A percentile compares a stretch with the other conserved stretches of the same genome.
Evolutionary conservation across 192 early-diverging fungal genomes (phyloP).

Genomic region (Linnemannia zychae): DNA sequence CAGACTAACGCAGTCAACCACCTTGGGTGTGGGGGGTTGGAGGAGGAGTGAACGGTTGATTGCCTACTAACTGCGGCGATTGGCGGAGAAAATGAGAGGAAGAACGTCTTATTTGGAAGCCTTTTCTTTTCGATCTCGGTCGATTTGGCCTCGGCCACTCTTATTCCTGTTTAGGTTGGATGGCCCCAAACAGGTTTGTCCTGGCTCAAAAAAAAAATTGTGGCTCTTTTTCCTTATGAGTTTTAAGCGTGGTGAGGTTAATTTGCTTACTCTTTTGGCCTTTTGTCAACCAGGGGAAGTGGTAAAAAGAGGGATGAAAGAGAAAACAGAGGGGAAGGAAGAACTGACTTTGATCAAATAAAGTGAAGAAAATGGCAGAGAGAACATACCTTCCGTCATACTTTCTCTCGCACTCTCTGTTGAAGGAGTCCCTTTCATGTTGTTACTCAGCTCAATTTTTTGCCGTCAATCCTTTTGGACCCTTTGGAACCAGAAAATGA

Average conservation of each 20-base stretch:
- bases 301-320: not conserved
- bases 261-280: not conserved
- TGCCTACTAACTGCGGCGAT: not conserved
- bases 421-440: no score
- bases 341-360: no score
- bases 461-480: no score
- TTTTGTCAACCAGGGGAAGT: not conserved
- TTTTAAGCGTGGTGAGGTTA: not conserved
- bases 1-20: not conserved
- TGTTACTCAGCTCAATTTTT: no score
- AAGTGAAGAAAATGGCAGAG: not conserved
- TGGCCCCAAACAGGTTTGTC: not conserved
- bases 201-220: no score
- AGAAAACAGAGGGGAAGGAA: no score
- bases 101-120: not conserved
- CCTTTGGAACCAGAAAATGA: no score
- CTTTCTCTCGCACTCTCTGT: no score
- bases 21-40: not conserved
- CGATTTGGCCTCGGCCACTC: not conserved
- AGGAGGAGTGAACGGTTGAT: not conserved
- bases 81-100: not conserved
- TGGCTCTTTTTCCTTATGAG: no score
- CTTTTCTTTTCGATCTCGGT: not conserved
- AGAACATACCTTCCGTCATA: no score
- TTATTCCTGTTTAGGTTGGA: not conserved